Conservation (phyloP, 2,329 filamentous ascomycete species). For the Diaporthe helianthi region DNA sequence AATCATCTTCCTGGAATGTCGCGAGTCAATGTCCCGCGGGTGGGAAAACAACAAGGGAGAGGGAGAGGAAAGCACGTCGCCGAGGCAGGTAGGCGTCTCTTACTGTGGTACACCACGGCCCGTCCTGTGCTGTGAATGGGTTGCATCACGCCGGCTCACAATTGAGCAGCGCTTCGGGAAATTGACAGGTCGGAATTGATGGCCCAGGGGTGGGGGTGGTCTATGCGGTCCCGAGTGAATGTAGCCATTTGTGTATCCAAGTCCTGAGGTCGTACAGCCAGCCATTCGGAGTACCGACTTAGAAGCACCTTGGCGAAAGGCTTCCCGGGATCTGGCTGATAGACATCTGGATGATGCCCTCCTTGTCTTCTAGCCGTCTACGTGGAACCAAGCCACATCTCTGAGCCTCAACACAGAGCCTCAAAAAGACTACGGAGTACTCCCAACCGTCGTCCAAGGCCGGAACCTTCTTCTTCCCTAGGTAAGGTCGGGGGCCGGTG, state of each 20-base stretch:
- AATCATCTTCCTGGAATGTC: not conserved
- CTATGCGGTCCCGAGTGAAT: not conserved
- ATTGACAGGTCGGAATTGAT: slow-evolving; percentile 18
- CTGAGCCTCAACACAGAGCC: slow-evolving; percentile 21
- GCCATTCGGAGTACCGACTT: too few relatives aligned
- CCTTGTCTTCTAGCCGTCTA: slow-evolving; percentile 1
- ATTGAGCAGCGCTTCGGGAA: slow-evolving; percentile 9
- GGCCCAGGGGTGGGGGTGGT: not conserved
- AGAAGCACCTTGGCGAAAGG: not conserved
- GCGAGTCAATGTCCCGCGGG: slow-evolving; percentile 18
- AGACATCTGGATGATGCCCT: slow-evolving; percentile 4
- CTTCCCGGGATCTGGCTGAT: not conserved
- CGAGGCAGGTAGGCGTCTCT: not conserved
- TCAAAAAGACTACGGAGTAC: not conserved
- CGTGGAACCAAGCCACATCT: slow-evolving; percentile 12
- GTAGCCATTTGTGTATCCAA: not conserved
- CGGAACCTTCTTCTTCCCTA: not conserved
- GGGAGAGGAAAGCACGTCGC: not conserved
- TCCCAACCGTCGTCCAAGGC: not conserved
- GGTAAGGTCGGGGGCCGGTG: not conserved
- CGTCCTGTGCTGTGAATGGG: not conserved
- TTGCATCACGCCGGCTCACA: slow-evolving; percentile 11
- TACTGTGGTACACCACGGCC: not conserved
- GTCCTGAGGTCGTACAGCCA: not conserved
- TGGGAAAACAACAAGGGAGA: slow-evolving; percentile 2